Base-by-base conservation (phyloP, 768 basidiomycete genomes). In the Leucocoprinus leucothites region DNA sequence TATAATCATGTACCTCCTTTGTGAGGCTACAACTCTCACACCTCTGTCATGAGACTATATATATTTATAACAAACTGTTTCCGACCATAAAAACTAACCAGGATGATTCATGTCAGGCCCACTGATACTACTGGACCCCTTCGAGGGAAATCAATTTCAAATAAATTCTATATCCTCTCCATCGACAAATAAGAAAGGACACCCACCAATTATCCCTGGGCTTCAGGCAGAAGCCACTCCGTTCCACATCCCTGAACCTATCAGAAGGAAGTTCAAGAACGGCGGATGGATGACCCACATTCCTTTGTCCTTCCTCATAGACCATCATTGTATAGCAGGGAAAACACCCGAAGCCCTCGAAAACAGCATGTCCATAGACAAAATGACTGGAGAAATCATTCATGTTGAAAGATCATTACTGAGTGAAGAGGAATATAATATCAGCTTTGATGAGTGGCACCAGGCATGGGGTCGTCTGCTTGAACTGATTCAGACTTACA, bases 381-480 rank as follows among this genome's bases (percentile, higher is more conserved):
- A 31, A 28, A 22, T 35, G 14, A 26, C 46, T 9, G 53, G 58
- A 16, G 28, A 48, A 16, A 5, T 66, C 4, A 11, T 58, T n/a
- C 48, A 60, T 1, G 28, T 48, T n/a, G 47, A 48, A 18, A 31
- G 19, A 8, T 13, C 9, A 8, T 19, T 48, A n/a, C 28, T n/a
- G 11, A n/a, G 41, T 28, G 40, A 47, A 2, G 48, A 57, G 0
- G 64, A 67, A 47, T 45, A 58, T 2, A 26, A 47, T 7, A 41
- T 67, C 2, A 40, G 52, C 4, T 67, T 65, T 42, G 60, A 64
- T 7, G 57, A 64, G 19, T 65, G 64, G 66, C 57, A 58, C 11
- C 62, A 65, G 40, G 63, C 58, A 0, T 65, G 62, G 59, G n/a
- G 25, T 3, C 58, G 56, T 5, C 55, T 67, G 1, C 55, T 63